A percentile compares a stretch with the other conserved stretches of the same genome.
These are phyloP conservation scores for Protomyces pachydermus DNA, from an alignment of 1,139 yeast species.

Conservation along the genomic window DNA sequence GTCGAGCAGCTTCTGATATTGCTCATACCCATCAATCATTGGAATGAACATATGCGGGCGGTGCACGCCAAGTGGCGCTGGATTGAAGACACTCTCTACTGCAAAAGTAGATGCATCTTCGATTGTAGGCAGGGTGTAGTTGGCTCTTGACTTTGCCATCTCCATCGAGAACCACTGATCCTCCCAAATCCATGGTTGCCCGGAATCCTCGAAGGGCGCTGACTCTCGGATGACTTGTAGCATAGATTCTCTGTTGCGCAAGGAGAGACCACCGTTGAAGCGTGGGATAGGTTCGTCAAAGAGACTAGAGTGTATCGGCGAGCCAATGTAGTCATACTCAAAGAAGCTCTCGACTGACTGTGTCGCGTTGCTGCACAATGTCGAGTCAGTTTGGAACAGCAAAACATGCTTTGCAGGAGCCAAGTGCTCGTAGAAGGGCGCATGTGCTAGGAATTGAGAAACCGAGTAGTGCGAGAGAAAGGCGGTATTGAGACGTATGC, in stretches of 20 bases:
- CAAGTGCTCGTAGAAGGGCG: conserved; percentile 8
- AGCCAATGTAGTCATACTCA: conserved; percentile 16
- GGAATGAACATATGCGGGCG: neutral
- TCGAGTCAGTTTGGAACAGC: conserved; percentile 14
- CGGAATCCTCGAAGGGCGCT: conserved; percentile 1
- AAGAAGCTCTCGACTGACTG: conserved; percentile 7
- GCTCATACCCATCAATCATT: neutral
- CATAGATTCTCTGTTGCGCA: conserved; percentile 10
- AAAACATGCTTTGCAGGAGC: conserved; percentile 14
- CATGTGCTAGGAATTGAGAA: neutral
- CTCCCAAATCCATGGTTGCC: neutral
- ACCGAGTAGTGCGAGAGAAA: neutral
- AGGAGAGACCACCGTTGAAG: conserved; percentile 13
- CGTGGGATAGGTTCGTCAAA: neutral
- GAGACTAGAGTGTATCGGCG: conserved; percentile 1
- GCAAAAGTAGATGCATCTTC: conserved; percentile 11
- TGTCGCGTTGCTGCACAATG: conserved; percentile 5
- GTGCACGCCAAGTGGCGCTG: conserved; percentile 14
- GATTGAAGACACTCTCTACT: conserved; percentile 11
- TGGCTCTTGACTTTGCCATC: neutral
- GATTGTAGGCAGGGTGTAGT: neutral
- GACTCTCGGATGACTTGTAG: neutral
- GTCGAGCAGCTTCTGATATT: neutral
- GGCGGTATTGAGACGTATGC: neutral
- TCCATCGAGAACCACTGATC: conserved; percentile 9